These are phyloP conservation scores for Sporothrix euskadiensis DNA, from an alignment of 2,329 filamentous ascomycete genomes.

Conservation along the genomic window DNA sequence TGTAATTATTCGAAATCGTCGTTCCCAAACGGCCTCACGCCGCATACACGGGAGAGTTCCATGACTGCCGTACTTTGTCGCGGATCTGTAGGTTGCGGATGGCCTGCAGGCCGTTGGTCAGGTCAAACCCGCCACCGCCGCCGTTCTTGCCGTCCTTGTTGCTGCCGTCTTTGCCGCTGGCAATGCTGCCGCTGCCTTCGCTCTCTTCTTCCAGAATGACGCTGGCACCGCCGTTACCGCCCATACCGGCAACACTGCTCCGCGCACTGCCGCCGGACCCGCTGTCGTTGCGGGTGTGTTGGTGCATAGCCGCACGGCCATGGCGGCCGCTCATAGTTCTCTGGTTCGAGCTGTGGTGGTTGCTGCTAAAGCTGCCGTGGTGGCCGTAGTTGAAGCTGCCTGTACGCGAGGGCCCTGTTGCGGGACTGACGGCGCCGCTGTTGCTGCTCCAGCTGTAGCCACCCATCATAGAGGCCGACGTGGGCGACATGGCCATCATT, in stretches of 20 bases:
- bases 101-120: conserved; percentile 36
- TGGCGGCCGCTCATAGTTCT: conserved; percentile 7
- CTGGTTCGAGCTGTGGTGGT: conserved; percentile 23
- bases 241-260: conserved; percentile 30
- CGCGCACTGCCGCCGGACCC: conserved; percentile 26
- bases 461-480: not conserved
- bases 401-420: not conserved
- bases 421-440: conserved; percentile 17
- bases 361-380: not conserved
- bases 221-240: conserved; percentile 23
- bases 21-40: conserved; percentile 22
- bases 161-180: conserved; percentile 14
- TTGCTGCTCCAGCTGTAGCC: conserved; percentile 25
- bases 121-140: conserved; percentile 22
- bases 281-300: conserved; percentile 37
- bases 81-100: conserved; percentile 37
- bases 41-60: conserved; percentile 46
- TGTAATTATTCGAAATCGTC: no score
- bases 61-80: conserved; percentile 42
- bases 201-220: conserved; percentile 25
- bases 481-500: conserved; percentile 14
- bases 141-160: not conserved
- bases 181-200: conserved; percentile 30
- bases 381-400: conserved; percentile 6
- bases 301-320: conserved; percentile 23